A percentile compares a stretch with the other conserved stretches of the same genome.
Conservation (phyloP, 306 rosid species). For the Senna siamea region DNA sequence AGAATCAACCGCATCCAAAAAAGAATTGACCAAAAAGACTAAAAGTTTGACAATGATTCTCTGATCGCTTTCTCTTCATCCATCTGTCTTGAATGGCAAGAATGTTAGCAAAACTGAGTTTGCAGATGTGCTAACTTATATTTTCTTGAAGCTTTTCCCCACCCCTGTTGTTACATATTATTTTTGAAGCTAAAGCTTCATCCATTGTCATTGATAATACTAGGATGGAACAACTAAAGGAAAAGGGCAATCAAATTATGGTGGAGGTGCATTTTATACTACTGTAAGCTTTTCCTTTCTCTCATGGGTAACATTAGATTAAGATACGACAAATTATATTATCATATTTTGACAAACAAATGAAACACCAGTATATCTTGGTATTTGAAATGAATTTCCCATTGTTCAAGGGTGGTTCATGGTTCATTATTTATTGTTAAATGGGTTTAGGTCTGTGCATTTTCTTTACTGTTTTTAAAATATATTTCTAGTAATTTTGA, state of each 20-base stretch:
- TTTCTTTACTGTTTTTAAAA: too few species aligned
- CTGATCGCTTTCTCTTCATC: slow-evolving; percentile 2
- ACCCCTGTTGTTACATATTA: not conserved
- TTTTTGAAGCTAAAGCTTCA: slow-evolving; percentile 1
- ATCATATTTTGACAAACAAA: not conserved
- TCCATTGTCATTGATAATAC: slow-evolving; percentile 29
- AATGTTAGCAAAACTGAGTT: not conserved
- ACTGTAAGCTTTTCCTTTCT: slow-evolving; percentile 56
- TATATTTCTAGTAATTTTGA: too few species aligned
- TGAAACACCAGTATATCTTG: not conserved
- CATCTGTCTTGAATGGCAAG: not conserved
- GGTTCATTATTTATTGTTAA: too few species aligned
- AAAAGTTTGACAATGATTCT: not conserved
- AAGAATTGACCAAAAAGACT: slow-evolving; percentile 8
- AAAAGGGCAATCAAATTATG: slow-evolving; percentile 59
- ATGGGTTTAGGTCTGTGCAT: too few species aligned
- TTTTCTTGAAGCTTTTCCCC: slow-evolving; percentile 9
- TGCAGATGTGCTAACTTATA: slow-evolving; percentile 18
- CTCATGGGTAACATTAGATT: slow-evolving; percentile 12
- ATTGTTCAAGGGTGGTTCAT: not conserved
- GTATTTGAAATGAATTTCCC: not conserved
- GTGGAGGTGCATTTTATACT: slow-evolving; percentile 71
- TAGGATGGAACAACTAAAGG: slow-evolving; percentile 55
- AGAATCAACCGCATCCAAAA: not conserved
- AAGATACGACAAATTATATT: slow-evolving; percentile 8